phyloP scores from a whole-genome alignment of 495 filamentous ascomycete genomes.

The Venustampulla echinocandica region DNA sequence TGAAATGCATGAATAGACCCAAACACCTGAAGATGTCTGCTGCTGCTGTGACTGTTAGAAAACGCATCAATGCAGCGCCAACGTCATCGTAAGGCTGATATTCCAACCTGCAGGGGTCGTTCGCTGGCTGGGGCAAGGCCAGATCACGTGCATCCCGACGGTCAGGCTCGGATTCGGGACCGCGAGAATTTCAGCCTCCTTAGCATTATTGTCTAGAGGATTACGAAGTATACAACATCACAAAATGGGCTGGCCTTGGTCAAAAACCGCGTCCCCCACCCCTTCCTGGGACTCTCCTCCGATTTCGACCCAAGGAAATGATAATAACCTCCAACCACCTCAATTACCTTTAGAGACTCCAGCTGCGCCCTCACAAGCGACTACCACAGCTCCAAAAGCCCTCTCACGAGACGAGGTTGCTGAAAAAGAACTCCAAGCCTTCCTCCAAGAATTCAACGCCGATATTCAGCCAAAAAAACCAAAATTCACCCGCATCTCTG shows the following conservation, averaged over 20 bases:
- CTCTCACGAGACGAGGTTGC: constrained; percentile 48
- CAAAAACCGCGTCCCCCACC: constrained; percentile 21
- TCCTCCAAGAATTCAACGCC: constrained; percentile 44
- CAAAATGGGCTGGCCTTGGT: constrained; percentile 49
- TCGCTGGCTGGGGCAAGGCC: too few species aligned
- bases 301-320: constrained; percentile 11
- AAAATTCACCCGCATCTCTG: constrained; percentile 22
- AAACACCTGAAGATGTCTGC: too few species aligned
- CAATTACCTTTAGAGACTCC: constrained; percentile 7
- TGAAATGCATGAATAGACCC: too few species aligned
- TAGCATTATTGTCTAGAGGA: too few species aligned
- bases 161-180: too few species aligned
- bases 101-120: too few species aligned
- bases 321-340: constrained; percentile 9
- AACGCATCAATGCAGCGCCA: too few species aligned
- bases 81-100: background rate
- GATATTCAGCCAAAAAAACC: constrained; percentile 23
- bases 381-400: constrained; percentile 4
- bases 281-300: constrained; percentile 10
- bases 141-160: constrained; percentile 1
- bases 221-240: constrained; percentile 6
- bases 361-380: constrained; percentile 4
- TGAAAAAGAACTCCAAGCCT: constrained; percentile 51
- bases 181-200: constrained; percentile 6
- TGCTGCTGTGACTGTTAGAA: too few species aligned